These are phyloP conservation scores for Mikania micrantha DNA, from an alignment of 129 eudicot genomes.

Conservation along the genomic window DNA sequence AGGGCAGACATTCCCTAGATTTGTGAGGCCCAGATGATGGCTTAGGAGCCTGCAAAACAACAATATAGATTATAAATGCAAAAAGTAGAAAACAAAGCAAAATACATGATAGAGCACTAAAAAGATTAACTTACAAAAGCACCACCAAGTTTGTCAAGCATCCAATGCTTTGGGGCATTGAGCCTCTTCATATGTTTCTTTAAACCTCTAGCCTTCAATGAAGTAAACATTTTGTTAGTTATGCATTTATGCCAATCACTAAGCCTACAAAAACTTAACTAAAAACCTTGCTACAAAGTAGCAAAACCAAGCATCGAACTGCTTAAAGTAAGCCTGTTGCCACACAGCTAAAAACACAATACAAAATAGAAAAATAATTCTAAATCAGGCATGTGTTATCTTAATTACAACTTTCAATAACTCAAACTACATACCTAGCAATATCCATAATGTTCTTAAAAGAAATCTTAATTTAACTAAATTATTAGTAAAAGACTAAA, in stretches of 20 bases:
- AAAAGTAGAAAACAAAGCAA: not conserved
- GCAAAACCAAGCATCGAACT: not conserved
- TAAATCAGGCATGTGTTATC: not conserved
- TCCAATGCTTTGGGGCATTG: conserved; percentile 66
- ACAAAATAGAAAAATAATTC: too few relatives aligned
- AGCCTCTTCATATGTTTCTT: conserved; percentile 70
- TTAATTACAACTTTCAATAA: not conserved
- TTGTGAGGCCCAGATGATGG: conserved; percentile 67
- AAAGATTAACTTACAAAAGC: conserved; percentile 38
- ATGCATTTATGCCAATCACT: not conserved
- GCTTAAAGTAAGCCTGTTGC: not conserved
- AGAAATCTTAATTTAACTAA: too few relatives aligned
- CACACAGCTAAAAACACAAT: not conserved
- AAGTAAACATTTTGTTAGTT: not conserved
- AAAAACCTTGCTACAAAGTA: not conserved
- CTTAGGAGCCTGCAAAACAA: conserved; percentile 40
- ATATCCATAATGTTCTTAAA: not conserved
- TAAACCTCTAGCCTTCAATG: conserved; percentile 43
- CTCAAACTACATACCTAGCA: not conserved
- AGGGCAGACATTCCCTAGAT: conserved; percentile 48
- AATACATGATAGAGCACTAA: too few relatives aligned
- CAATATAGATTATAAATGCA: not conserved
- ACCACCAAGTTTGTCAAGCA: conserved; percentile 67
- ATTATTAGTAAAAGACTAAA: too few relatives aligned
- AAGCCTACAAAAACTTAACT: not conserved